A percentile compares a stretch with the other conserved stretches of the same genome.
Evolutionary conservation across 2,329 filamentous ascomycete genomes (phyloP).

Genomic region (Aureobasidium sp.): DNA sequence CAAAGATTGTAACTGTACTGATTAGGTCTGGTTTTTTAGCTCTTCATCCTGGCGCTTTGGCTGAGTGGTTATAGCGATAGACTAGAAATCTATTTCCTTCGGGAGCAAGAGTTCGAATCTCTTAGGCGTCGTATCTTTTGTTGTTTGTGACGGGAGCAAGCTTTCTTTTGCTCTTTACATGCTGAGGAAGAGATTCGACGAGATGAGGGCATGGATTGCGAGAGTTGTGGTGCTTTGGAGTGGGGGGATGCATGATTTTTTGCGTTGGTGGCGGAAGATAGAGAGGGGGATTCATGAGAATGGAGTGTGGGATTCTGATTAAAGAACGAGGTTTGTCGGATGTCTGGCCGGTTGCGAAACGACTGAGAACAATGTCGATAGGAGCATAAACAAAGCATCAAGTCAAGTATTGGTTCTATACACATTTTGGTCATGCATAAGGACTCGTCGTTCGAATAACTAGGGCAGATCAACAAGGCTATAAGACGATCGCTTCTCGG

Average conservation of each 20-base stretch:
- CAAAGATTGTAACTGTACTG: no score
- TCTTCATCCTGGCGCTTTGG: background rate
- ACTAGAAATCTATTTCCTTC: slow-evolving; percentile 12
- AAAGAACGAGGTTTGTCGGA: background rate
- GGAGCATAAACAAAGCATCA: background rate
- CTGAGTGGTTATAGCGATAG: slow-evolving; percentile 13
- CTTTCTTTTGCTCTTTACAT: no score
- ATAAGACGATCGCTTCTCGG: background rate
- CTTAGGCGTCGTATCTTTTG: no score
- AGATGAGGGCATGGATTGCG: no score
- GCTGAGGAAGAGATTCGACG: no score
- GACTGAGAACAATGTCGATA: background rate
- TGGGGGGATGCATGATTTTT: background rate
- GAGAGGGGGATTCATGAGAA: no score
- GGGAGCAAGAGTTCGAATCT: slow-evolving; percentile 2
- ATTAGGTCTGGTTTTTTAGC: no score
- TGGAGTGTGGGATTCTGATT: background rate
- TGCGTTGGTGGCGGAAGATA: background rate
- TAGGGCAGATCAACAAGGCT: background rate
- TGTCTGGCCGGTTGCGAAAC: background rate
- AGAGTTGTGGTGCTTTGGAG: background rate
- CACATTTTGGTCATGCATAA: no score
- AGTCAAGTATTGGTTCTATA: background rate
- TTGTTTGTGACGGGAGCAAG: no score
- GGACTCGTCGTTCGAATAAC: background rate